Evolutionary conservation across 805 yeast genomes (phyloP), one percentile per base, ranked within the genome.

Genomic region (Diddensiella caesifluorescens): DNA sequence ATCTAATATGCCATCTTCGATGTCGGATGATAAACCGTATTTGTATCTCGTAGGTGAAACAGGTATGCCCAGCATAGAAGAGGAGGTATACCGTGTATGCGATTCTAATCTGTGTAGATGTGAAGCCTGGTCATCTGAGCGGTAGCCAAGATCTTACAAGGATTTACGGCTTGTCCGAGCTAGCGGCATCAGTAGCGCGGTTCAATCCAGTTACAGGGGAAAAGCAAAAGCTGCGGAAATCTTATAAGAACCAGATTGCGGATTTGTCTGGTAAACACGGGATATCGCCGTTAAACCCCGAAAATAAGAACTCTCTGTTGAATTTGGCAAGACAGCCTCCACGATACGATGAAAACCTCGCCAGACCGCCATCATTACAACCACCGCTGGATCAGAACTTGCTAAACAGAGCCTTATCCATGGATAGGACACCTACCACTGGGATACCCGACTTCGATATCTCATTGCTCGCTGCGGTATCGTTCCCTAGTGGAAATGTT

Each of bases 181-280:
- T 89, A 10, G 84, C 95, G 1, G 70, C 75, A 41, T 80, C 95
- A 3, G 81, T 92, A 32, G 95, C 96, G 1, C 74, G 98, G 56
- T 73, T 81, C 7, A 88, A 85, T 54, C 80, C 87, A 2, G 94
- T 83, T 54, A 95, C 96, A 0, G 74, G 92, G 0, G 88, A 85
- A 52, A 96, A 95, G 41, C 88, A 88, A 28, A 92, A 92, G 64
- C 73, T 92, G 42, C 74, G 98, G 54, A 92, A 92, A 63, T 87
- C 97, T 0, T 92, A 92, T 65, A 92, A 92, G 61, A 88, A 89
- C 50, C 97, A 90, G 59, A 83, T 92, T 10, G 70, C 74, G 28
- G 97, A 89, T 52, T 67, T 92, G 22, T 84, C 95, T 0, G 97
- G 76, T 51, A 50, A 68, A 61, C 61, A 69, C 57, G 49, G 65